Evolutionary conservation across 2,329 filamentous ascomycete species (phyloP), one percentile per base, ranked within the genome.

Genomic region (Arthrobotrys sinensis): DNA sequence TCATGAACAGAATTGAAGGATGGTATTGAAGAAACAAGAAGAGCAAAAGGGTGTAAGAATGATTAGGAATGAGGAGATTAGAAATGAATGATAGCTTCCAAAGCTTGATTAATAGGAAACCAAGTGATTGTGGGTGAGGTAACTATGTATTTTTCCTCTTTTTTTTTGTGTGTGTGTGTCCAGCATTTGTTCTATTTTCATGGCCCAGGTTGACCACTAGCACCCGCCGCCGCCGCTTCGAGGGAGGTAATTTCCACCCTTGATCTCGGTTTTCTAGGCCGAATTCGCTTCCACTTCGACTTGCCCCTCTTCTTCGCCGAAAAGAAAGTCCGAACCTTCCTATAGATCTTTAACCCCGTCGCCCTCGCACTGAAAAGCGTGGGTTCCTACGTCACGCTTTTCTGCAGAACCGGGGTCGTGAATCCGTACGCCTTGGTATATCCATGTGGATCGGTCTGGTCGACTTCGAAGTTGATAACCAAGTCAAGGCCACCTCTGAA

Each of bases 361-460:
- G 67, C 60, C 28, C 67, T 66, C 4, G 67, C 62, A 36, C 75
- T 72, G 16, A 68, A 48, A 36, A 66, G 62, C 50, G 52, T 67
- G 2, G 75, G 75, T 53, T 68, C 75, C 75, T 78, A 78, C 32
- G 45, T 64, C 70, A 10, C 50, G 3, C 62, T 46, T 38, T 64
- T 78, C n/a, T 53, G 75, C 38, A 99, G 86, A 66, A 90, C 90
- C 10, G 96, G 96, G 4, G 99, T 91, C 1, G 98, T 88, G 4
- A 99, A 85, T 45, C 93, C 88, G 84, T 99, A 99, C 7, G 94
- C 93, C 63, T 90, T 89, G 0, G 96, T 99, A 80, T 93, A 93
- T 12, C 96, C 96, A 0, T 92, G 88, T 0, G 96, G 95, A 81
- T 99, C 94, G 80, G 90, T 90, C 52, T 92, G 89, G 81, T 91